These are phyloP conservation scores for Xylaria bambusicola DNA, from an alignment of 495 filamentous ascomycete genomes.

Conservation along the genomic window DNA sequence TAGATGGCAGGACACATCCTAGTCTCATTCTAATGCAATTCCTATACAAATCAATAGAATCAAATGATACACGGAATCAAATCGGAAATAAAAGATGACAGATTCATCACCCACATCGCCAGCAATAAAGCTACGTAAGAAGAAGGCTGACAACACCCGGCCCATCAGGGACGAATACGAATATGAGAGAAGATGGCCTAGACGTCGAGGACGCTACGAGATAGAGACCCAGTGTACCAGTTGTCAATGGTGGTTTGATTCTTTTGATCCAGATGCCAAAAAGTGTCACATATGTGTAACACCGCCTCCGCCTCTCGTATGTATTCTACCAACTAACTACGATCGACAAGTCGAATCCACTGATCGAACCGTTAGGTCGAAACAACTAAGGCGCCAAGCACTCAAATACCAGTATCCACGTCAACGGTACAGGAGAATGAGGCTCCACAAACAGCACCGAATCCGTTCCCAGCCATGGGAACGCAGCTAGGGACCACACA, in stretches of 20 bases:
- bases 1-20: too few relatives aligned
- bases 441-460: not conserved
- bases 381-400: not conserved
- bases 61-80: too few relatives aligned
- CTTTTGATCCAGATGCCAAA: not conserved
- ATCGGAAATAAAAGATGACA: too few relatives aligned
- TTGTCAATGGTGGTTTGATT: constrained; percentile 3
- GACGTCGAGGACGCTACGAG: not conserved
- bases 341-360: not conserved
- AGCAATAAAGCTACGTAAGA: not conserved
- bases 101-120: too few relatives aligned
- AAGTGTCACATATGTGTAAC: not conserved
- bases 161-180: not conserved
- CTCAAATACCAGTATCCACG: not conserved
- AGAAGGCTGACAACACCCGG: not conserved
- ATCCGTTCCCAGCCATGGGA: not conserved
- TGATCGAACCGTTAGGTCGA: not conserved
- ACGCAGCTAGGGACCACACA: not conserved
- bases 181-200: not conserved
- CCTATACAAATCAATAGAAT: too few relatives aligned
- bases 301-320: not conserved
- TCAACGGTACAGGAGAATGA: too few relatives aligned
- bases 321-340: not conserved
- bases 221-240: not conserved
- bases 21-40: too few relatives aligned